Percentiles rank a stretch among this genome's conserved stretches.
Evolutionary conservation across 495 filamentous ascomycete species (phyloP).

Genomic region (Daldinia bambusicola): DNA sequence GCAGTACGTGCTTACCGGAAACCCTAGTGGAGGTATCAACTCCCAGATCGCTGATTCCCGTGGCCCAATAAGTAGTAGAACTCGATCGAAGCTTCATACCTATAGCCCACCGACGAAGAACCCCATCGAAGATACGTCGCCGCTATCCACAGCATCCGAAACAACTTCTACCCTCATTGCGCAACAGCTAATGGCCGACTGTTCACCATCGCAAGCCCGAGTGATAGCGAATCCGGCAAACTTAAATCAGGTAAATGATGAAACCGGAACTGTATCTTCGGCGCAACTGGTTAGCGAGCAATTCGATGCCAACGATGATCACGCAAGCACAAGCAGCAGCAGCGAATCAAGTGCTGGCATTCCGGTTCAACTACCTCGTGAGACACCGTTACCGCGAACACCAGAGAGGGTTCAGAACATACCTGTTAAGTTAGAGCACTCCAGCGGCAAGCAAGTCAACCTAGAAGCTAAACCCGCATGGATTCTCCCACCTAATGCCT

Average conservation of each 20-base stretch:
- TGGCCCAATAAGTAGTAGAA: slow-evolving; percentile 8
- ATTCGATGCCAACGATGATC: neutral
- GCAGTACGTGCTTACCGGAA: slow-evolving; percentile 24
- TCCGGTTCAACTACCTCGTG: slow-evolving; percentile 1
- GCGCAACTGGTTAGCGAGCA: neutral
- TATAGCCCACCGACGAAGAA: neutral
- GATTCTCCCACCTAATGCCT: neutral
- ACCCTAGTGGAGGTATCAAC: neutral
- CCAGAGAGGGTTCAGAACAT: neutral
- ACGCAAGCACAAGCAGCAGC: neutral
- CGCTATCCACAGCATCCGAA: slow-evolving; percentile 25
- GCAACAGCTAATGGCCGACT: slow-evolving; percentile 21
- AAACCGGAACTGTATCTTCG: neutral
- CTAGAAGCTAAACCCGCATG: neutral
- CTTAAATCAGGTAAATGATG: slow-evolving; percentile 14
- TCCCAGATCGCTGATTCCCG: neutral
- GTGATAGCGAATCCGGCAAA: slow-evolving; percentile 26
- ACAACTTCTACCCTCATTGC: slow-evolving; percentile 32
- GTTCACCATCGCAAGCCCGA: slow-evolving; percentile 25
- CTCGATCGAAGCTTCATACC: neutral
- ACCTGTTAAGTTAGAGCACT: slow-evolving; percentile 10
- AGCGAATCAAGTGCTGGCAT: slow-evolving; percentile 28
- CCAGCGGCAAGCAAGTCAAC: slow-evolving; percentile 8
- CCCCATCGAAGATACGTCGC: neutral
- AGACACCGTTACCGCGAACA: neutral